Conservation (phyloP, 2,329 filamentous ascomycete species). For the Fusarium odoratissimum region DNA sequence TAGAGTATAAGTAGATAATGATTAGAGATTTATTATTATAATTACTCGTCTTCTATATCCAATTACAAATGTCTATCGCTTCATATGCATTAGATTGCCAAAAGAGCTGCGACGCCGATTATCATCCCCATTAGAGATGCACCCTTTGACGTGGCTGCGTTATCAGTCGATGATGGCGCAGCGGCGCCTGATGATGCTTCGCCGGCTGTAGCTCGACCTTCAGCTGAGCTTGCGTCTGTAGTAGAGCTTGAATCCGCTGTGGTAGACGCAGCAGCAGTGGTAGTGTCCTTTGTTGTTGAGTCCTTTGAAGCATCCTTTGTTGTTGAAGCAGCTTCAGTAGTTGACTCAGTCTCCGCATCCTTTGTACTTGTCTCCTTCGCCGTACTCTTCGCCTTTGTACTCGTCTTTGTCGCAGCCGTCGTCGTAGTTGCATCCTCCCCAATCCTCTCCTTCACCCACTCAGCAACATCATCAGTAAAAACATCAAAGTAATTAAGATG, state of each 20-base stretch:
- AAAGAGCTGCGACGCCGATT: slow-evolving; percentile 7
- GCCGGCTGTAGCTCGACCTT: background rate
- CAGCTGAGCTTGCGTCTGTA: background rate
- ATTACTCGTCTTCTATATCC: background rate
- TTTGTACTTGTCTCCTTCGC: background rate
- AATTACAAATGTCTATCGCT: background rate
- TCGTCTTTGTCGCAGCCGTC: background rate
- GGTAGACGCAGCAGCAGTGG: background rate
- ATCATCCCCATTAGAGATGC: slow-evolving; percentile 5
- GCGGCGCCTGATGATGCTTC: slow-evolving; percentile 6
- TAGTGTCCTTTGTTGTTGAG: background rate
- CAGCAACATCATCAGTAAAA: slow-evolving; percentile 5
- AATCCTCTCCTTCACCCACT: slow-evolving; percentile 11
- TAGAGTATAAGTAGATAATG: no score
- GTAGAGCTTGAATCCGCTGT: background rate
- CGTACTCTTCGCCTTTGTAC: background rate
- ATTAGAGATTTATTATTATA: background rate
- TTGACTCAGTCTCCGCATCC: background rate
- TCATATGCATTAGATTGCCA: slow-evolving; percentile 1
- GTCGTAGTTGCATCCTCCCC: background rate
- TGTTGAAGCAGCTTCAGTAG: background rate
- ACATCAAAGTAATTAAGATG: slow-evolving; percentile 23
- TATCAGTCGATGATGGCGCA: slow-evolving; percentile 7
- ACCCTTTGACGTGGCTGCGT: slow-evolving; percentile 3
- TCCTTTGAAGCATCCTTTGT: background rate